Percentiles rank a stretch among this genome's conserved stretches.
Evolutionary conservation across 441 rosid genomes (phyloP).

Genomic region (Melastoma candidum): DNA sequence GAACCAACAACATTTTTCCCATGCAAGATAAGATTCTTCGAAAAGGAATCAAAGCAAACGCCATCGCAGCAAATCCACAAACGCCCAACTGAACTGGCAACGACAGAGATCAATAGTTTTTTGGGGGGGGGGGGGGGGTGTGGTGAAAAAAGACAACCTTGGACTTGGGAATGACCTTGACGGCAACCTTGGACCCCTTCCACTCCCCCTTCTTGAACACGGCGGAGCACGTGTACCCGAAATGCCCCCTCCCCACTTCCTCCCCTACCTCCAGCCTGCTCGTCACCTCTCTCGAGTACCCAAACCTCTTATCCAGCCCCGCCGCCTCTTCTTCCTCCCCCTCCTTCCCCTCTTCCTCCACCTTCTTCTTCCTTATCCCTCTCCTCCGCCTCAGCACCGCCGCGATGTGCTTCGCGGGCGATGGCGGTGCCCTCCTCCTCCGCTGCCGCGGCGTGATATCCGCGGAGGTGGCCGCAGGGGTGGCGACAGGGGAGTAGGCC

Average conservation of each 20-base stretch:
- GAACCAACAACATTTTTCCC: no score
- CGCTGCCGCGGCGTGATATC: conserved; percentile 17
- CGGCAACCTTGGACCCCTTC: conserved; percentile 78
- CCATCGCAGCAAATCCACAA: no score
- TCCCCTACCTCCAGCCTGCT: conserved; percentile 65
- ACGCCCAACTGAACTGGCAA: no score
- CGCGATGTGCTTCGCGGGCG: conserved; percentile 87
- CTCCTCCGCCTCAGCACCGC: conserved; percentile 44
- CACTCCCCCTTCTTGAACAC: conserved; percentile 79
- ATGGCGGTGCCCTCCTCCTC: conserved; percentile 55
- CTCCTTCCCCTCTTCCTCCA: conserved; percentile 43
- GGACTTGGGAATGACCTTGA: conserved; percentile 84
- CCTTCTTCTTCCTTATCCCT: conserved; percentile 31
- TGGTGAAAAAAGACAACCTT: conserved; percentile 33
- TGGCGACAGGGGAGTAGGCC: conserved; percentile 41
- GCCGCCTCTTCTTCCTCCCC: conserved; percentile 14
- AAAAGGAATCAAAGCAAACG: no score
- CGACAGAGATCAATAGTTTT: no score
- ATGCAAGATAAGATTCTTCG: no score
- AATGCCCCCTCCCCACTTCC: conserved; percentile 95
- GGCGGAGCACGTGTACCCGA: conserved; percentile 93
- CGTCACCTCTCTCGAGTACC: conserved; percentile 69
- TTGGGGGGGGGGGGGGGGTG: no score
- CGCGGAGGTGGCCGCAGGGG: conserved; percentile 52
- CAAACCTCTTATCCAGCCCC: conserved; percentile 80